Percentiles rank a stretch among this genome's conserved stretches.
These are phyloP conservation scores for Taphrina deformans DNA, from an alignment of 1,139 yeast genomes.

Conservation along the genomic window DNA sequence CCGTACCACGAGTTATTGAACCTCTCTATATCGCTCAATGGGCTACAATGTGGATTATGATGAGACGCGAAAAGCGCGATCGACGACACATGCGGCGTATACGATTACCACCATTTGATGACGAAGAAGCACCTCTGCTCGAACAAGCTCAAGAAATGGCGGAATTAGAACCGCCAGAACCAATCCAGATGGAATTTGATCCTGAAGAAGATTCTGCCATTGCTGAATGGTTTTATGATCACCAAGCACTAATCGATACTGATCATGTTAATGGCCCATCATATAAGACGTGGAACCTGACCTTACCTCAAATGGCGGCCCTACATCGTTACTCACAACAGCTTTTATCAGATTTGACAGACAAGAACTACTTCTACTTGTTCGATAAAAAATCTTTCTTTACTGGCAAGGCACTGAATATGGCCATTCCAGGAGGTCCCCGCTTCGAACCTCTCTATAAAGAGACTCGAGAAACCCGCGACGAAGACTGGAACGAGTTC, in stretches of 20 bases:
- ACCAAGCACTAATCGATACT: slow-evolving; percentile 64
- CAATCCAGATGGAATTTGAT: slow-evolving; percentile 65
- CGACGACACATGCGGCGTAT: slow-evolving; percentile 85
- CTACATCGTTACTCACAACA: slow-evolving; percentile 70
- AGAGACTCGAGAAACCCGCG: slow-evolving; percentile 58
- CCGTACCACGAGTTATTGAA: slow-evolving; percentile 85
- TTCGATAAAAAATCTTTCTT: slow-evolving; percentile 77
- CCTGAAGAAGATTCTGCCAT: slow-evolving; percentile 60
- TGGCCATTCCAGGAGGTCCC: slow-evolving; percentile 93
- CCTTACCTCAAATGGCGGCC: slow-evolving; percentile 62
- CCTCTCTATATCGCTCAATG: slow-evolving; percentile 93
- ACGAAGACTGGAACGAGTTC: slow-evolving; percentile 83
- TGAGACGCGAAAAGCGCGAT: slow-evolving; percentile 93
- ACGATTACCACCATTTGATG: slow-evolving; percentile 95
- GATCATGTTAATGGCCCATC: slow-evolving; percentile 69
- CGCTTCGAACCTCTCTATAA: slow-evolving; percentile 86
- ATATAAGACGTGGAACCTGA: slow-evolving; percentile 70
- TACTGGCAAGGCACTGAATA: slow-evolving; percentile 86
- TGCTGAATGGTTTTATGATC: slow-evolving; percentile 77
- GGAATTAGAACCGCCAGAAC: slow-evolving; percentile 67
- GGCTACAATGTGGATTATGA: slow-evolving; percentile 88
- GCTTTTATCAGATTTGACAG: slow-evolving; percentile 58
- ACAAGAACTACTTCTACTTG: slow-evolving; percentile 62
- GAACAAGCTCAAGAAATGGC: slow-evolving; percentile 78
- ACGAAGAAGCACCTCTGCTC: slow-evolving; percentile 83